Conservation (phyloP, 495 filamentous ascomycete species). For the Sphaerosporella brunnea region DNA sequence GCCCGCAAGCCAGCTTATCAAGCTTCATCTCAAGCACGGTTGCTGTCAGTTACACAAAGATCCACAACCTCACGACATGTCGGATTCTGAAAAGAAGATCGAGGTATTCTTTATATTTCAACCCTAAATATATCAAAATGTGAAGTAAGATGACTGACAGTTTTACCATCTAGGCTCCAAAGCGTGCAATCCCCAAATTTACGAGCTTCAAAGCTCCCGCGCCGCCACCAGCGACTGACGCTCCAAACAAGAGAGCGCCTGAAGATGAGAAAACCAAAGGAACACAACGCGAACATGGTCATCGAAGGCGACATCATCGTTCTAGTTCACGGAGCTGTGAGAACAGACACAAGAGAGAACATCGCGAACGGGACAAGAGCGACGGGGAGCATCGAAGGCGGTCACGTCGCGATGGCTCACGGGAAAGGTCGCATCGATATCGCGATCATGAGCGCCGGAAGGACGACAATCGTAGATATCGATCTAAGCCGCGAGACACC, state of each 20-base stretch:
- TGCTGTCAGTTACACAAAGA: too few relatives aligned
- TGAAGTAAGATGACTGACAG: too few relatives aligned
- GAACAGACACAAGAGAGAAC: slow-evolving; percentile 5
- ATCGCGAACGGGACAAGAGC: slow-evolving; percentile 3
- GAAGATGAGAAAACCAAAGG: not conserved
- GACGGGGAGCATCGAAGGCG: slow-evolving; percentile 1
- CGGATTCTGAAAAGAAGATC: not conserved
- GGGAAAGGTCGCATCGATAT: slow-evolving; percentile 3
- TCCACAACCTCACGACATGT: not conserved
- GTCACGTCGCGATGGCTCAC: not conserved
- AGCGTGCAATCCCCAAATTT: slow-evolving; percentile 23
- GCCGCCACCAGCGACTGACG: not conserved
- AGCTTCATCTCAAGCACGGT: too few relatives aligned
- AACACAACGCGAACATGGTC: not conserved
- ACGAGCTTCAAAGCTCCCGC: slow-evolving; percentile 18
- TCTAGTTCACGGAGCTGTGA: slow-evolving; percentile 14
- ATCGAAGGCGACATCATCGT: slow-evolving; percentile 6
- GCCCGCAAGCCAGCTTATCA: too few relatives aligned
- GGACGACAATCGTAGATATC: slow-evolving; percentile 1
- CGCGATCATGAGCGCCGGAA: slow-evolving; percentile 5
- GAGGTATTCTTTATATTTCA: too few relatives aligned
- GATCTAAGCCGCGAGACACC: slow-evolving; percentile 7
- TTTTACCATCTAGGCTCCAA: too few relatives aligned
- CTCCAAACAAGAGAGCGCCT: slow-evolving; percentile 4
- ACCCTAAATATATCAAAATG: too few relatives aligned